Evolutionary conservation across 257 asterid genomes (phyloP).

Genomic region (Gentiana dahurica): DNA sequence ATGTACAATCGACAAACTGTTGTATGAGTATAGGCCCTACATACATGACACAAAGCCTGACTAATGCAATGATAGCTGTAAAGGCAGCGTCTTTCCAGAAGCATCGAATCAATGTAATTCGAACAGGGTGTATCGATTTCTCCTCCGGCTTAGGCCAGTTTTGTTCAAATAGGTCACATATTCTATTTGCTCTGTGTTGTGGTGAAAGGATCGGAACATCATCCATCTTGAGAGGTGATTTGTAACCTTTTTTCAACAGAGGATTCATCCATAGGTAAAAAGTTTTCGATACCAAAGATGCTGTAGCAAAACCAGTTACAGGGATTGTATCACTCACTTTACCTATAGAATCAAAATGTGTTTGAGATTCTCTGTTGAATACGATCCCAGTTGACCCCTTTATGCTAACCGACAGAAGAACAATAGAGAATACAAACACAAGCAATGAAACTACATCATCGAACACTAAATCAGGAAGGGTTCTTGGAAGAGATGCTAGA

Average conservation of each 20-base stretch:
- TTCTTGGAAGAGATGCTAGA: conserved; percentile 28
- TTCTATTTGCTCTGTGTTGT: too few relatives aligned
- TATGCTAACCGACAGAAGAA: not conserved
- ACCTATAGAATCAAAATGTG: conserved; percentile 14
- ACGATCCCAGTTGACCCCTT: conserved; percentile 62
- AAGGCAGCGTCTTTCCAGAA: conserved; percentile 61
- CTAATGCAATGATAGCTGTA: conserved; percentile 31
- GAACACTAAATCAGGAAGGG: conserved; percentile 23
- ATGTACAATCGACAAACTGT: too few relatives aligned
- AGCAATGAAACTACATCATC: conserved; percentile 35
- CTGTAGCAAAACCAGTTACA: conserved; percentile 58
- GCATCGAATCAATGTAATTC: conserved; percentile 23
- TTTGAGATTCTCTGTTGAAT: not conserved
- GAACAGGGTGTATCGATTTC: conserved; percentile 61
- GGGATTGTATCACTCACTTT: conserved; percentile 29
- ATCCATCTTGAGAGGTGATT: too few relatives aligned
- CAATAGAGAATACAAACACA: too few relatives aligned
- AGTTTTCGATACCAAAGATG: conserved; percentile 55
- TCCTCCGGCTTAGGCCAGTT: conserved; percentile 90
- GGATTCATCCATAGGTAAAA: conserved; percentile 96
- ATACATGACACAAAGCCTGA: conserved; percentile 29
- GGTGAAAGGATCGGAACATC: too few relatives aligned
- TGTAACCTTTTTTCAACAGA: conserved; percentile 10
- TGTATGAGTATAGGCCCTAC: too few relatives aligned
- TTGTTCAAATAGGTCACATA: conserved; percentile 24